phyloP scores from a whole-genome alignment of 257 asterid genomes.

The Petrea volubilis region DNA sequence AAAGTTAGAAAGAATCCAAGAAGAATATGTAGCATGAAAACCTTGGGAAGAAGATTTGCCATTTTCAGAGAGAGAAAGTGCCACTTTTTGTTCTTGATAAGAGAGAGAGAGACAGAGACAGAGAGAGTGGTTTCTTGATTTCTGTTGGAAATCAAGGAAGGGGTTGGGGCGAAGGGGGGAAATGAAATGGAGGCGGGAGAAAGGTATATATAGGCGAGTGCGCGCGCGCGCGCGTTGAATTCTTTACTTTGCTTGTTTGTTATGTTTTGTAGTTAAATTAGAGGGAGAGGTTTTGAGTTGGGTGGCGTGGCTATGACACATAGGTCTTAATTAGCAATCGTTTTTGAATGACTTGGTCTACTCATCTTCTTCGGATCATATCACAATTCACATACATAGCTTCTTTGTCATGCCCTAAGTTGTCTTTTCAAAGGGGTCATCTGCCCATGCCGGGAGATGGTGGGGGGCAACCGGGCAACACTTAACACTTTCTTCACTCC shows the following conservation, averaged over 20 bases:
- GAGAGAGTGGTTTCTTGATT: conserved; percentile 19
- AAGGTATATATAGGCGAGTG: conserved; percentile 31
- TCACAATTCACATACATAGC: conserved; percentile 12
- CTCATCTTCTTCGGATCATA: conserved; percentile 25
- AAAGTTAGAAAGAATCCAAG: conserved; percentile 36
- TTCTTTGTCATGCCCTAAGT: conserved; percentile 30
- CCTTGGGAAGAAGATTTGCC: conserved; percentile 41
- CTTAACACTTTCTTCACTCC: conserved; percentile 41
- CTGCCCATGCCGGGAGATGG: neutral
- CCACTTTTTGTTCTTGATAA: conserved; percentile 21
- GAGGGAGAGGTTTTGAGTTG: conserved; percentile 25
- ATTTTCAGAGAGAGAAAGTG: conserved; percentile 22
- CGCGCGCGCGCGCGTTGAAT: conserved; percentile 25
- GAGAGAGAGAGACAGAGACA: neutral
- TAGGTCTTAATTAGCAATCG: neutral
- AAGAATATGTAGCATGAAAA: conserved; percentile 52
- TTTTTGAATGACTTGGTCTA: conserved; percentile 20
- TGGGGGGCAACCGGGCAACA: neutral
- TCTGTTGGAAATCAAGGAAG: conserved; percentile 10
- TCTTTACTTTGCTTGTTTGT: conserved; percentile 61
- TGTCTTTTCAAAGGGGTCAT: conserved; percentile 40
- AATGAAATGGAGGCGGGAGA: conserved; percentile 33
- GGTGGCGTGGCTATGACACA: conserved; percentile 34
- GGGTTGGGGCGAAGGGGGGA: conserved; percentile 35
- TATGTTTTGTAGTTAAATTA: conserved; percentile 20